Evolutionary conservation across 2,329 filamentous ascomycete genomes (phyloP), one percentile per base, ranked within the genome.

Genomic region (Lecanicillium sp.): DNA sequence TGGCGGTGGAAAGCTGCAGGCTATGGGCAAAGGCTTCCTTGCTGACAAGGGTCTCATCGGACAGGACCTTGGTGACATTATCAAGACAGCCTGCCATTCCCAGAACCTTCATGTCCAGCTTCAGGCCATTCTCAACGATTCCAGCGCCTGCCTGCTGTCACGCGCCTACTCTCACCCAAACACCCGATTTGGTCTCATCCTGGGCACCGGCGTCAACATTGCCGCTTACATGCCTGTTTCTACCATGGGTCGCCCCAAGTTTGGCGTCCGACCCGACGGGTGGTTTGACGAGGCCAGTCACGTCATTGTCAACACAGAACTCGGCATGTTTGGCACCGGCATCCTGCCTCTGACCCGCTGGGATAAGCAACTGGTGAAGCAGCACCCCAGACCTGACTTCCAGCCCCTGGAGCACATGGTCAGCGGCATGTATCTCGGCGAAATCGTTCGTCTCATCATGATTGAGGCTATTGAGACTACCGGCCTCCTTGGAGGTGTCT

Each of bases 181-280:
- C 9, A 80, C 78, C 10, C 68, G 77, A 15, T 78, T 82, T 50
- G 74, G 74, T 27, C 67, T 84, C 30, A 82, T 84, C 39, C 66
- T 82, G 18, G 80, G 80, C 14, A 84, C 80, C 0, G 80, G 80
- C 20, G 68, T 78, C 43, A 84, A 84, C 57, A 72, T 80, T 33
- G 77, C 79, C 33, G 76, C 73, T 18, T 76, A 82, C 51, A 65
- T 83, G 18, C 79, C 79, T 5, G 68, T 80, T 3, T 61, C 65
- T 4, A 66, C 72, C 13, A 67, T 84, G 39, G 66, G 70, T 19
- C 63, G 60, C 31, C 42, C 59, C 33, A 82, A 81, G 52, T 80
- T 77, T 43, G 77, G 76, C 30, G 51, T 58, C 18, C 68, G 77
- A 8, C 73, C 77, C 1, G 53, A 59, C 5, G 57, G 57, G 22